Evolutionary conservation across 192 early-diverging fungal genomes (phyloP).

Genomic region (Kickxella alabastrina): DNA sequence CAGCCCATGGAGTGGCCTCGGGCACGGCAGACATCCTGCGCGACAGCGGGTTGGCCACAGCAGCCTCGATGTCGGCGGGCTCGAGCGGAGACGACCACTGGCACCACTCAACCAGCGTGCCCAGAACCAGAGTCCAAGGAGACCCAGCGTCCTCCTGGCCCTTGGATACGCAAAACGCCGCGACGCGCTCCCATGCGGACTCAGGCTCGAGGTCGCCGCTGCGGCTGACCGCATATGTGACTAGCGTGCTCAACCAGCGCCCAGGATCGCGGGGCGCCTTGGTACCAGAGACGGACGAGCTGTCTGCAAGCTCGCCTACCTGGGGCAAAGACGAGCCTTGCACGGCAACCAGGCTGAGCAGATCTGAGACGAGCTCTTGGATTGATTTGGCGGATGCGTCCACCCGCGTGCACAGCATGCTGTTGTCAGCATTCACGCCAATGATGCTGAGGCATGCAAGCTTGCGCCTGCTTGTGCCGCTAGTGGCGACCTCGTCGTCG

Average conservation of each 20-base stretch:
- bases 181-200: conserved; percentile 12
- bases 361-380: conserved; percentile 19
- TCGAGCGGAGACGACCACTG: conserved; percentile 23
- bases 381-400: conserved; percentile 13
- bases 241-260: conserved; percentile 19
- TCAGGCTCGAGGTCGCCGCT: not conserved
- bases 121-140: conserved; percentile 34
- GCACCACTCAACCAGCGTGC: conserved; percentile 25
- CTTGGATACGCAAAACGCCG: not conserved
- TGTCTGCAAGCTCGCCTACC: too few relatives aligned
- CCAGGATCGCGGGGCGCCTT: conserved; percentile 15
- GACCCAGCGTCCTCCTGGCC: not conserved
- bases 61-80: conserved; percentile 18
- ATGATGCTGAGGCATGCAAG: conserved; percentile 9
- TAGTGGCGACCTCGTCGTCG: not conserved
- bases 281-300: too few relatives aligned
- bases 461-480: not conserved
- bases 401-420: conserved; percentile 8
- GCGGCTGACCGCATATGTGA: not conserved
- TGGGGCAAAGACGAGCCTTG: conserved; percentile 8
- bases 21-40: conserved; percentile 1
- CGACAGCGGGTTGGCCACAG: conserved; percentile 17
- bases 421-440: conserved; percentile 2
- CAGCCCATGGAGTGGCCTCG: not conserved
- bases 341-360: conserved; percentile 15